Conservation (phyloP, 495 filamentous ascomycete genomes). For the Talaromyces liani region DNA sequence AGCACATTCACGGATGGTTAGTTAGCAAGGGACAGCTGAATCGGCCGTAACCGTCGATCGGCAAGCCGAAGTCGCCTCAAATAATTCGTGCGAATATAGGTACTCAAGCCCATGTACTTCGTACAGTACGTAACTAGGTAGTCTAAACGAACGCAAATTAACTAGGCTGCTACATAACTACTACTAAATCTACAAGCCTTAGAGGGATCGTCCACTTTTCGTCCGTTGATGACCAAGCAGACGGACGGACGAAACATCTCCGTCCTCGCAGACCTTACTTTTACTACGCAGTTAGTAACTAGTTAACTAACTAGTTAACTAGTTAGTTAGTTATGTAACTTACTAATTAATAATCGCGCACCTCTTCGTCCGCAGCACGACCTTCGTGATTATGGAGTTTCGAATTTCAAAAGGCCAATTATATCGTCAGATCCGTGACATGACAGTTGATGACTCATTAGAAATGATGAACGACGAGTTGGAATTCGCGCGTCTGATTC, state of each 20-base stretch:
- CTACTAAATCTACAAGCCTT: no score
- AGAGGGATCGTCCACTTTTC: background rate
- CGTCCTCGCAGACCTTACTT: background rate
- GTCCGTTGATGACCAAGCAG: background rate
- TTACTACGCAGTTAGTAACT: no score
- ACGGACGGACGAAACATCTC: background rate
- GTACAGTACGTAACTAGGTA: no score
- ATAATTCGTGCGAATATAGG: background rate
- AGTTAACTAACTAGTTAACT: no score
- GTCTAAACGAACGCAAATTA: no score
- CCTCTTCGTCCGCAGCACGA: background rate
- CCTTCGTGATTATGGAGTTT: background rate
- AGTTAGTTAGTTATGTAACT: no score
- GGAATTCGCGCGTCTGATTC: background rate
- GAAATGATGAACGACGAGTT: background rate
- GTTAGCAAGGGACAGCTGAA: background rate
- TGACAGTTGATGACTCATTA: background rate
- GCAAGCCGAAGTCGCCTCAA: background rate
- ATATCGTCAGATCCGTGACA: background rate
- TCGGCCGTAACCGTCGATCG: background rate
- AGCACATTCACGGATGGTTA: no score
- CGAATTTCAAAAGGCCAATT: background rate
- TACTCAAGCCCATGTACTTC: no score
- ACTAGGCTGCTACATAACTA: no score
- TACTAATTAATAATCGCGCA: background rate